A percentile compares a stretch with the other conserved stretches of the same genome.
phyloP scores from a whole-genome alignment of 225 moss, liverwort and hornwort species.

The Pseudoscleropodium purum region DNA sequence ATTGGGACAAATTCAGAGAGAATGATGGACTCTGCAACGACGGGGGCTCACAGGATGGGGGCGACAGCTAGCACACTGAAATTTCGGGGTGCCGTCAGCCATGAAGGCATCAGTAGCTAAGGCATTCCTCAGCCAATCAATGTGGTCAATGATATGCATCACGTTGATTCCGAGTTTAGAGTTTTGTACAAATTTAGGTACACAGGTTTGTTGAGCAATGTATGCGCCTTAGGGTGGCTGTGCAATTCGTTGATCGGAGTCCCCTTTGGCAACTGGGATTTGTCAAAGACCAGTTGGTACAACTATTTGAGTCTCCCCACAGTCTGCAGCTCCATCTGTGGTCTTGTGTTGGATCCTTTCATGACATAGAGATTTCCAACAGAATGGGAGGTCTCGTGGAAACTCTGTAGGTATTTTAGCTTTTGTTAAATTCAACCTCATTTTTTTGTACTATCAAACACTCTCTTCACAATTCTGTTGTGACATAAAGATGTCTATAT shows the following conservation, averaged over 20 bases:
- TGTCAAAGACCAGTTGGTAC: slow-evolving; percentile 10
- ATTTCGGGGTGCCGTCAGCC: slow-evolving; percentile 14
- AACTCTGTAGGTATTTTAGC: slow-evolving; percentile 36
- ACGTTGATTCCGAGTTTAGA: slow-evolving; percentile 18
- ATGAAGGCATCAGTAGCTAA: slow-evolving; percentile 28
- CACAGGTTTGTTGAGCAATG: slow-evolving; percentile 35
- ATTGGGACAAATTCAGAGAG: slow-evolving; percentile 14
- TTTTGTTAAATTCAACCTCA: slow-evolving; percentile 44
- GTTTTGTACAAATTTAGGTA: slow-evolving; percentile 49
- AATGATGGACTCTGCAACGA: slow-evolving; percentile 12
- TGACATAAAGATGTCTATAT: slow-evolving; percentile 40
- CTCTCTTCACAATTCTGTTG: slow-evolving; percentile 16
- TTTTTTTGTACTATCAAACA: slow-evolving; percentile 55
- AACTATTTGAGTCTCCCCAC: slow-evolving; percentile 16
- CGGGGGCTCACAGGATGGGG: slow-evolving; percentile 28
- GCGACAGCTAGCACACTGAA: slow-evolving; percentile 22
- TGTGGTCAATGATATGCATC: slow-evolving; percentile 19
- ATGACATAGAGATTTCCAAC: slow-evolving; percentile 26
- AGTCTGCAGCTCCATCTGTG: slow-evolving; percentile 4
- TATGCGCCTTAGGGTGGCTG: slow-evolving; percentile 26
- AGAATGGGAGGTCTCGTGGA: slow-evolving; percentile 16
- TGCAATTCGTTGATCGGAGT: slow-evolving; percentile 20
- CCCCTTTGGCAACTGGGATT: background rate
- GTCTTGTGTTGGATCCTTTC: slow-evolving; percentile 21
- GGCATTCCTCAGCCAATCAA: slow-evolving; percentile 11